Conservation (phyloP, 2,329 filamentous ascomycete species). For the Neobulgaria alba region DNA sequence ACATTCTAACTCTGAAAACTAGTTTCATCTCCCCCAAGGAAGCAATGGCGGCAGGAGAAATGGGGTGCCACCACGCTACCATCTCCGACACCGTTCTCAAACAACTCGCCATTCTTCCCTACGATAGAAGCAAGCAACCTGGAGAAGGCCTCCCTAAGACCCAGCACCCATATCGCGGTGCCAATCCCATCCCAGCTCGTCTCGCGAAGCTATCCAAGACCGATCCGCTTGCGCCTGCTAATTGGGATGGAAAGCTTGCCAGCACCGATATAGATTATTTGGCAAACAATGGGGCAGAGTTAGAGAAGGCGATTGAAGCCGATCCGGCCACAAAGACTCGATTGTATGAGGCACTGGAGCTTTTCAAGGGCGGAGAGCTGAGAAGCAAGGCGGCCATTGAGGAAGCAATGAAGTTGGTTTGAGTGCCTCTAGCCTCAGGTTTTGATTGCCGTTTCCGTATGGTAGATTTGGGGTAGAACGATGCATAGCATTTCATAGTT, state of each 20-base stretch:
- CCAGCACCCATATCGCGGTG: conserved; percentile 4
- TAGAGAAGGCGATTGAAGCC: conserved; percentile 6
- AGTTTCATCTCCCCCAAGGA: conserved; percentile 8
- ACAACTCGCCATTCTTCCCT: conserved; percentile 2
- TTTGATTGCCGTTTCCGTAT: background rate
- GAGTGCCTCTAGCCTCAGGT: background rate
- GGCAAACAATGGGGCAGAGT: conserved; percentile 6
- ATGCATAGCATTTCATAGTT: no score
- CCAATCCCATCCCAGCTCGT: conserved; percentile 4
- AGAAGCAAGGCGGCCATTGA: conserved; percentile 7
- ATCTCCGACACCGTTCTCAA: conserved; percentile 5
- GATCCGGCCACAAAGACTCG: conserved; percentile 4
- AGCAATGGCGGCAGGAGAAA: conserved; percentile 7
- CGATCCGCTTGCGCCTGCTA: conserved; percentile 4
- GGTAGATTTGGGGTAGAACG: no score
- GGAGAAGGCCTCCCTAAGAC: conserved; percentile 6
- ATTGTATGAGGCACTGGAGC: conserved; percentile 6
- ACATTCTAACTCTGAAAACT: background rate
- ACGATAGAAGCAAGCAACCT: conserved; percentile 7
- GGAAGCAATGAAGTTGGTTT: conserved; percentile 6
- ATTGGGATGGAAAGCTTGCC: conserved; percentile 6
- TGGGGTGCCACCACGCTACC: conserved; percentile 8
- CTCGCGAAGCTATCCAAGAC: conserved; percentile 3
- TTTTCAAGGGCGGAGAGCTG: conserved; percentile 8
- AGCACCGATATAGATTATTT: conserved; percentile 8